These are phyloP conservation scores for Cladosporium sp. DNA, from an alignment of 2,329 filamentous ascomycete species.

Conservation along the genomic window DNA sequence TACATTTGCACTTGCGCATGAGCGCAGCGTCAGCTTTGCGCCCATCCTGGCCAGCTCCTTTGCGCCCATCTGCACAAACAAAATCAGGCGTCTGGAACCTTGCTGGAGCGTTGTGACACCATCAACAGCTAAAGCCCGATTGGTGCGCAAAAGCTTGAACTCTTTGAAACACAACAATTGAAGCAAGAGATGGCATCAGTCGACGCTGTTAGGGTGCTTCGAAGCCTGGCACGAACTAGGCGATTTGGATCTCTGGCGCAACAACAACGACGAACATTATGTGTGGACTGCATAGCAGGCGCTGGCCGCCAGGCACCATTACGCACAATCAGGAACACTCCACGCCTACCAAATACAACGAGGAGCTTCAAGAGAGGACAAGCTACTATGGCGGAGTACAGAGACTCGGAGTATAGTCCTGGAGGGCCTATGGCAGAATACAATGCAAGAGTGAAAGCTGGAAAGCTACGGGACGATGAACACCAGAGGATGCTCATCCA, in stretches of 20 bases:
- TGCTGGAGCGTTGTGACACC: neutral
- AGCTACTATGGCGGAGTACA: conserved; percentile 29
- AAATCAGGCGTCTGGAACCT: neutral
- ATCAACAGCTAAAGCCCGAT: conserved; percentile 2
- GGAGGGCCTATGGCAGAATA: conserved; percentile 81
- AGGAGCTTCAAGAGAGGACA: conserved; percentile 8
- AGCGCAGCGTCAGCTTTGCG: neutral
- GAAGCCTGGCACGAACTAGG: conserved; percentile 19
- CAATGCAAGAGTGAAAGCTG: conserved; percentile 70
- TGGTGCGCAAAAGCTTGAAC: conserved; percentile 4
- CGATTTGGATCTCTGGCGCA: conserved; percentile 11
- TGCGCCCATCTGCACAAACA: neutral
- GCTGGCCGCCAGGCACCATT: conserved; percentile 6
- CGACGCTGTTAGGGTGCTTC: conserved; percentile 16
- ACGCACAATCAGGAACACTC: neutral
- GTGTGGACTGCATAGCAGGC: conserved; percentile 22
- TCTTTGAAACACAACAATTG: conserved; percentile 14
- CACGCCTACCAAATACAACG: neutral
- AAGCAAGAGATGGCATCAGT: conserved; percentile 1
- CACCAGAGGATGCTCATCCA: conserved; percentile 90
- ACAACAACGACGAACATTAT: conserved; percentile 22
- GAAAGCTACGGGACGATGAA: conserved; percentile 76
- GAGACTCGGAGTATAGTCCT: conserved; percentile 18
- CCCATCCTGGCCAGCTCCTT: neutral
- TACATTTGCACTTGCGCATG: neutral